Base-by-base conservation (phyloP, 495 filamentous ascomycete species). In the Xylaria flabelliformis region DNA sequence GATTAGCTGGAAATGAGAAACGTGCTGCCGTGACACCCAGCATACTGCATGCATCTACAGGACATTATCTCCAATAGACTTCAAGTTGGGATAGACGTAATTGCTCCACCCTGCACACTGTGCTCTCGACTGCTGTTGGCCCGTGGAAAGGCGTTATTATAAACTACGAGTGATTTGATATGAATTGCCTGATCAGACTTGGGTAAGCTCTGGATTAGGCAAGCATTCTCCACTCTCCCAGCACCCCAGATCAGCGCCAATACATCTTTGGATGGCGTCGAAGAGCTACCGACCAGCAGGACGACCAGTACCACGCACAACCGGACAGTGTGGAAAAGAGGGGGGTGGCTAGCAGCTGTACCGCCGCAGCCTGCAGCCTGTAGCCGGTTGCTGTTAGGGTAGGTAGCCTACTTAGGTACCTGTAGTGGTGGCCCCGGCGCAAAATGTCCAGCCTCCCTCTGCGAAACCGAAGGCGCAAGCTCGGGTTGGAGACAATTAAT, bases 401-500 rank as follows among this genome's bases (percentile, higher is more conserved):
- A 61, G 39, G 13, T 24, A 61, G 58, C 26, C 58, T 46, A 13
- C n/a, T n/a, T n/a, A n/a, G n/a, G n/a, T n/a, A n/a, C n/a, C n/a
- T n/a, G n/a, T 39, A 36, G 58, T 32, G 29, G 58, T 34, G 34
- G 58, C 58, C 58, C 58, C 58, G 34, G 39, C 58, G 32, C 53
- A 56, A 48, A 67, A 67, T 42, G 66, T 56, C 66, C 67, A 69
- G 53, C 53, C 53, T 65, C 70, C 69, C 26, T 56, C 50, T 71
- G 61, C 62, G 69, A 71, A 71, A 71, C 34, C 21, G 51, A 56
- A 50, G 67, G 67, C 67, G 67, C 67, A 61, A 62, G 67, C 67
- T 69, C 44, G 53, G 67, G 67, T 69, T 69, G 67, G 67, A 55
- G 67, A 69, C 67, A 69, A 69, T 59, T 46, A 32, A 67, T 32